Percentiles rank a stretch among this genome's conserved stretches.
These are phyloP conservation scores for Setaria viridis DNA, from an alignment of 202 grass and related monocot genomes.

Conservation along the genomic window DNA sequence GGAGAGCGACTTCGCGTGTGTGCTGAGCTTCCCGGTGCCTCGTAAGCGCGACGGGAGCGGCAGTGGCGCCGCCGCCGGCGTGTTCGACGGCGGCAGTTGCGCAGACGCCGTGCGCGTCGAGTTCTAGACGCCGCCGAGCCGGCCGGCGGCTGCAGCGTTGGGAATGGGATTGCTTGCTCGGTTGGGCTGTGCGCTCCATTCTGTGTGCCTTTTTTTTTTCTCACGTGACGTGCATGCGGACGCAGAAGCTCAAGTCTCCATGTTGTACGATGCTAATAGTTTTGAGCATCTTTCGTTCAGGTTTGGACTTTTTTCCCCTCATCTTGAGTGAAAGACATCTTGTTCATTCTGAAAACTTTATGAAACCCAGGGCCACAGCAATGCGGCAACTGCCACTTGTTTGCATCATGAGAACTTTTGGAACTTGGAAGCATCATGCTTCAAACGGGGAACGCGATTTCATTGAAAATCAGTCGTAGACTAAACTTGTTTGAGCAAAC, in stretches of 20 bases:
- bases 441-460: background rate
- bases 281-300: background rate
- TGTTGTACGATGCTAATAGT: too few relatives aligned
- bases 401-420: background rate
- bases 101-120: conserved; percentile 28
- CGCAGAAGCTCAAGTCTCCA: too few relatives aligned
- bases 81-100: conserved; percentile 43
- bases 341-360: background rate
- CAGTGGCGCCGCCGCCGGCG: background rate
- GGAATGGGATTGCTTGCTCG: background rate
- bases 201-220: too few relatives aligned
- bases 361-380: background rate
- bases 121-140: conserved; percentile 8
- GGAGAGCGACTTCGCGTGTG: conserved; percentile 41
- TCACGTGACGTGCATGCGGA: too few relatives aligned
- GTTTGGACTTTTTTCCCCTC: too few relatives aligned
- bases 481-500: conserved; percentile 11
- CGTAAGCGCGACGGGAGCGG: background rate
- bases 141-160: background rate
- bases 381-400: background rate
- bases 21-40: conserved; percentile 17
- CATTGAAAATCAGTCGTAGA: background rate
- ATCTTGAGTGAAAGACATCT: background rate
- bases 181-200: background rate
- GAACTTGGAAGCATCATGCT: background rate